These are phyloP conservation scores for Pichia californica DNA, from an alignment of 805 yeast species.

Conservation along the genomic window DNA sequence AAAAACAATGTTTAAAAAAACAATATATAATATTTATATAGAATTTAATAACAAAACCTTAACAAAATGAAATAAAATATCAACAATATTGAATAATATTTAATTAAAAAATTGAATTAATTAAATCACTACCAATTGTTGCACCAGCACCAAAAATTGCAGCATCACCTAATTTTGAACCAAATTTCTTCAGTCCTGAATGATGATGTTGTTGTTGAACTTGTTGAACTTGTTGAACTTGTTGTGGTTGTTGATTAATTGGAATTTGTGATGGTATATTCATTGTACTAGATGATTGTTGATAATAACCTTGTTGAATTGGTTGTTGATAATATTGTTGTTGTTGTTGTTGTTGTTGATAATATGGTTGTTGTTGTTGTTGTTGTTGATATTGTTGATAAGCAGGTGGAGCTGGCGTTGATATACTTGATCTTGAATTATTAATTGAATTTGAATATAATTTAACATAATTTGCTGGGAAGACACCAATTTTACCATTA, in stretches of 20 bases:
- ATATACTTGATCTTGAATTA: background rate
- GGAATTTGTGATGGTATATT: conserved; percentile 3
- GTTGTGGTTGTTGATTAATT: background rate
- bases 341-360: conserved; percentile 14
- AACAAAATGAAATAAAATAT: too few relatives aligned
- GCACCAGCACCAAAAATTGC: conserved; percentile 98
- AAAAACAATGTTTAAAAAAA: too few relatives aligned
- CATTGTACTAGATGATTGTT: conserved; percentile 11
- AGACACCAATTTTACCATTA: conserved; percentile 63
- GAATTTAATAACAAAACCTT: too few relatives aligned
- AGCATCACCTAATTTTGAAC: conserved; percentile 87
- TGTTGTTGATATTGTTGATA: conserved; percentile 14
- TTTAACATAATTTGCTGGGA: conserved; percentile 83
- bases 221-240: conserved; percentile 10
- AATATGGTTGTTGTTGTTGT: conserved; percentile 12
- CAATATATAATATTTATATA: background rate
- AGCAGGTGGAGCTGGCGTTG: conserved; percentile 6
- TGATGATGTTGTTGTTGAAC: conserved; percentile 16
- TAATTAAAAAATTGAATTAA: conserved; percentile 37
- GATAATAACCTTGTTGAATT: conserved; percentile 11
- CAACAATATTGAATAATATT: too few relatives aligned
- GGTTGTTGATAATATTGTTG: conserved; percentile 15
- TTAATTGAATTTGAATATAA: conserved; percentile 16
- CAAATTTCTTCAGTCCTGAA: conserved; percentile 51
- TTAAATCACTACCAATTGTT: conserved; percentile 80